Base-by-base conservation (phyloP, 371 early-diverging fungal species). In the Mucor mucedo region DNA sequence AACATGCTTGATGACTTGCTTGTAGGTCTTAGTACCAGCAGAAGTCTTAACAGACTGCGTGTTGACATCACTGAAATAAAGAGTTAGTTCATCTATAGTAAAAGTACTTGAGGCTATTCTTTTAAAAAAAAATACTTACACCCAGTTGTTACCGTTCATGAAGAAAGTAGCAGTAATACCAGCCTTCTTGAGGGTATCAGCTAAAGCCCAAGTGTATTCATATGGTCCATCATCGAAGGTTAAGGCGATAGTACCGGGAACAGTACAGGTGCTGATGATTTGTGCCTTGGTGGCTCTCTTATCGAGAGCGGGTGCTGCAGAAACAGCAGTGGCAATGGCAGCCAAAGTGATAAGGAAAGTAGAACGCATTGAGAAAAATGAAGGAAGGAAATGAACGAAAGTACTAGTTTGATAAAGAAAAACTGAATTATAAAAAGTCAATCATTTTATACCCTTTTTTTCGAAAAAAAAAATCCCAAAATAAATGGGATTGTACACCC, bases 211-310 rank as follows among this genome's bases (percentile, higher is more conserved):
- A 11, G 86, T 85, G 53, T 73, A 83, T 28, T 52, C 29, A 29
- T 53, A 75, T 32, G 87, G 87, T 30, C 89, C 91, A 66, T 91
- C 89, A 49, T 91, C 91, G 59, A 84, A 87, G n/a, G 86, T 85
- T 54, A 74, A 63, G 5, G 75, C 75, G 11, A 74, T 65, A 7
- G 69, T 61, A 28, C 72, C 72, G 27, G 70, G 70, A 65, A 70
- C 70, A 11, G 70, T 58, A 63, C 70, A 70, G 28, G 70, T 70
- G 8, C 42, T 38, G 52, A 66, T 66, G 16, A 70, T 28, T 52
- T 66, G 58, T 27, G 70, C 70, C 13, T 38, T 58, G 29, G 62
- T 16, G 29, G 70, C 66, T 63, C 70, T 70, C 63, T 70, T 70
- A 39, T 66, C 65, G 3, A 70, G 40, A 60, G 65, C 30, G 42